Conservation (phyloP, 116 monocot genomes). For the Phalaenopsis hybrid region DNA sequence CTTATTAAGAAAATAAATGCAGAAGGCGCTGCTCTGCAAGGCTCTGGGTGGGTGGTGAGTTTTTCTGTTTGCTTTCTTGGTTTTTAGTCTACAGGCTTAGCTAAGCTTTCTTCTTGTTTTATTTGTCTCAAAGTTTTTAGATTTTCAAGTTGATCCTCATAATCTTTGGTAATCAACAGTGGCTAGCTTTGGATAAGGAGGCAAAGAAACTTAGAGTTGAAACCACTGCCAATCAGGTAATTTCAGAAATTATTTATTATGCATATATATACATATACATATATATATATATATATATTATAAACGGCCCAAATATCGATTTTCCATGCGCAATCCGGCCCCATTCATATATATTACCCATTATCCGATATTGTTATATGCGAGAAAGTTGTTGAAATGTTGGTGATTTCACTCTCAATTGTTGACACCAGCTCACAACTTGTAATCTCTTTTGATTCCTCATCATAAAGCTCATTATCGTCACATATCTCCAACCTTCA, state of each 20-base stretch:
- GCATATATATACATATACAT: not conserved
- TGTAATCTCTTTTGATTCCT: not conserved
- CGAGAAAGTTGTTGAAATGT: too few species aligned
- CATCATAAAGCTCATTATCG: not conserved
- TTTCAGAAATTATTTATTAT: not conserved
- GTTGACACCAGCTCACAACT: too few species aligned
- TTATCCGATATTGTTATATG: too few species aligned
- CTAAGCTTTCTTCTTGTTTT: not conserved
- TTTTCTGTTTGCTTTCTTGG: not conserved
- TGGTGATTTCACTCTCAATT: too few species aligned
- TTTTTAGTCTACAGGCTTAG: slow-evolving; percentile 1
- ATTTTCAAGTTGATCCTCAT: slow-evolving; percentile 1
- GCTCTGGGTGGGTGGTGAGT: slow-evolving; percentile 99
- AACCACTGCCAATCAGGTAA: slow-evolving; percentile 92
- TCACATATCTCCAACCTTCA: not conserved
- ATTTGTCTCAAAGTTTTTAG: not conserved
- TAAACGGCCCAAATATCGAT: too few species aligned
- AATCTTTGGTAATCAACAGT: slow-evolving; percentile 32
- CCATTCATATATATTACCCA: not conserved
- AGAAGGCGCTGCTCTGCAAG: slow-evolving; percentile 93
- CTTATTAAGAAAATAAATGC: slow-evolving; percentile 62
- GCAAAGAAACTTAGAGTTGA: slow-evolving; percentile 67
- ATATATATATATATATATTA: not conserved
- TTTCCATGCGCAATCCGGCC: too few species aligned
- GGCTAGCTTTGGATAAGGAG: slow-evolving; percentile 90